phyloP scores from a whole-genome alignment of 768 basidiomycete species.

The Lyophyllum shimeji region DNA sequence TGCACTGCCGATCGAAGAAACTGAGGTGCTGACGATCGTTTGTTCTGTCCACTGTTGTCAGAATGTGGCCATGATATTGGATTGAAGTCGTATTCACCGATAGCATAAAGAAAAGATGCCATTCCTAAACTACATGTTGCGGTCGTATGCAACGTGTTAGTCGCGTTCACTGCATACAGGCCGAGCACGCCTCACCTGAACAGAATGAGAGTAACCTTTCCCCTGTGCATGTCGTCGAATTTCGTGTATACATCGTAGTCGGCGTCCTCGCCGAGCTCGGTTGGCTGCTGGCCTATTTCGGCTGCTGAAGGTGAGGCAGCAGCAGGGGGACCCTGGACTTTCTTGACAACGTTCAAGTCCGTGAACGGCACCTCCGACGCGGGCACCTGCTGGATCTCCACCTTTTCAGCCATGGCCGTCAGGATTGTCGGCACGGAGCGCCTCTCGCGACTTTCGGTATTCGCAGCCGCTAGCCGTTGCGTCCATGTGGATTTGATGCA shows the following conservation, averaged over 20 bases:
- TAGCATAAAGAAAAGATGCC: constrained; percentile 16
- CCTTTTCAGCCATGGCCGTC: neutral
- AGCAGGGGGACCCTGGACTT: neutral
- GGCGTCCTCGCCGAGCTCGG: neutral
- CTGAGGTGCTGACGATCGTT: constrained; percentile 26
- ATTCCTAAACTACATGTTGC: constrained; percentile 7
- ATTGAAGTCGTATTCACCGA: constrained; percentile 8
- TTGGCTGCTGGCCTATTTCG: neutral
- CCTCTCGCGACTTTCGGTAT: neutral
- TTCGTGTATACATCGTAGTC: constrained; percentile 2
- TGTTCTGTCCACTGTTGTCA: constrained; percentile 13
- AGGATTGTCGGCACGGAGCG: neutral
- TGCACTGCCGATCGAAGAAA: constrained; percentile 23
- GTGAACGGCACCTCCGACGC: neutral
- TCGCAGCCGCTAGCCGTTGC: neutral
- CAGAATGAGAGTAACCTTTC: constrained; percentile 12
- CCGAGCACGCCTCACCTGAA: constrained; percentile 4
- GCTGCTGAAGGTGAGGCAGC: neutral
- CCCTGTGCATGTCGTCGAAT: constrained; percentile 16
- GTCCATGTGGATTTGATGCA: neutral
- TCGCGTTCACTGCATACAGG: neutral
- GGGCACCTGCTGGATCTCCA: neutral
- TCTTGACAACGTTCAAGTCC: neutral
- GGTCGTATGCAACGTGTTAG: neutral
- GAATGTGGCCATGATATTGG: neutral